These are phyloP conservation scores for Aristolochia contorta DNA, from an alignment of 164 flowering plant genomes.

Conservation along the genomic window DNA sequence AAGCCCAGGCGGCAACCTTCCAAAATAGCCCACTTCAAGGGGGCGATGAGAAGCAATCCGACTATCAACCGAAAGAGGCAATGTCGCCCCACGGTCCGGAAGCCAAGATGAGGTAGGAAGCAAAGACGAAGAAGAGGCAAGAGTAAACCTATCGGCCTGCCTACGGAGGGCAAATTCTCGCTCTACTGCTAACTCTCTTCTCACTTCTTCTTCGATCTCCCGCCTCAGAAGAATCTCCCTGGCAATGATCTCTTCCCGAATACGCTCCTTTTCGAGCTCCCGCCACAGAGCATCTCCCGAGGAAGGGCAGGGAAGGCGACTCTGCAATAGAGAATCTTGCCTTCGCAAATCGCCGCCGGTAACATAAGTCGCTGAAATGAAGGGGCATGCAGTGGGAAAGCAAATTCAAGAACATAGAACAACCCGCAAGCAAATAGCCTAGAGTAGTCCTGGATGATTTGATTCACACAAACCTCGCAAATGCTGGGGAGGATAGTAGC, in stretches of 20 bases:
- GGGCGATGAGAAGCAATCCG: background rate
- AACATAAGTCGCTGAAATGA: constrained; percentile 3
- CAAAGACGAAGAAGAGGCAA: constrained; percentile 1
- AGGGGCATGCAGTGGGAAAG: background rate
- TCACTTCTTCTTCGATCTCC: constrained; percentile 27
- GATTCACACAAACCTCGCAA: constrained; percentile 2
- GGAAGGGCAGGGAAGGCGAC: background rate
- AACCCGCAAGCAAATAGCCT: background rate
- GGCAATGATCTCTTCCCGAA: constrained; percentile 26
- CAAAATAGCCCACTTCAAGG: background rate
- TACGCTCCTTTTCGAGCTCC: constrained; percentile 24
- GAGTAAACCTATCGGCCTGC: constrained; percentile 3
- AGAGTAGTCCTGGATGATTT: background rate
- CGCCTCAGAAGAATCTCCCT: constrained; percentile 16
- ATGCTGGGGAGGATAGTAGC: background rate
- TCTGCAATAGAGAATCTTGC: background rate
- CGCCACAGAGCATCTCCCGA: constrained; percentile 11
- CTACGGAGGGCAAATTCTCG: constrained; percentile 13
- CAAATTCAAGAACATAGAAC: background rate
- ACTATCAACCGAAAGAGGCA: background rate
- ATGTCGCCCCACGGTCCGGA: background rate
- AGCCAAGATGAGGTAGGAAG: background rate
- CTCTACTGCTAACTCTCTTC: constrained; percentile 27
- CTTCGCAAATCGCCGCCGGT: background rate
- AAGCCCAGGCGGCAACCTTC: background rate